These are phyloP conservation scores for Sclerotinia nivalis DNA, from an alignment of 2,329 filamentous ascomycete genomes.

Conservation along the genomic window DNA sequence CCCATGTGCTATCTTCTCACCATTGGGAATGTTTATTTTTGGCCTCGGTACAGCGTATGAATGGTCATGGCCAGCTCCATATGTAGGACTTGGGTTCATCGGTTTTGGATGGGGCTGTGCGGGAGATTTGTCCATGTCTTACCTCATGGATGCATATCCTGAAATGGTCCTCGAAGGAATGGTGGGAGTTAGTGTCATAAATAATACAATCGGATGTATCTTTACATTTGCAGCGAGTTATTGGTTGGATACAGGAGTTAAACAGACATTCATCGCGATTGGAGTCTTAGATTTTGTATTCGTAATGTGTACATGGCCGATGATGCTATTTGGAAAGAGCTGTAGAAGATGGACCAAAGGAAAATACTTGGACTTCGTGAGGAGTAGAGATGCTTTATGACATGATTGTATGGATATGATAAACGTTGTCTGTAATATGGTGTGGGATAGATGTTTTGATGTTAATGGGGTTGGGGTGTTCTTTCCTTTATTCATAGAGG, in stretches of 20 bases:
- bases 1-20: conserved; percentile 41
- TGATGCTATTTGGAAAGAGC: conserved; percentile 56
- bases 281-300: conserved; percentile 53
- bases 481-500: not conserved
- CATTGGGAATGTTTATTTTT: conserved; percentile 46
- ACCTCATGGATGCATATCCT: conserved; percentile 56
- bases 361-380: conserved; percentile 50
- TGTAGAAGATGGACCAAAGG: conserved; percentile 50
- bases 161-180: conserved; percentile 60
- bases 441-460: not conserved
- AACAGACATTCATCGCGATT: conserved; percentile 54
- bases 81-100: conserved; percentile 57
- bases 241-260: conserved; percentile 52
- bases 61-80: conserved; percentile 55
- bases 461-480: not conserved
- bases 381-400: conserved; percentile 46
- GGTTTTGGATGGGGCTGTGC: conserved; percentile 61
- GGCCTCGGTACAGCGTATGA: conserved; percentile 46
- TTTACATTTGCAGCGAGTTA: conserved; percentile 54
- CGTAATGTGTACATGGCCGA: conserved; percentile 52
- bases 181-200: conserved; percentile 59
- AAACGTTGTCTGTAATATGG: not conserved
- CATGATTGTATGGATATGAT: not conserved
- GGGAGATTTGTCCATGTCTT: conserved; percentile 56
- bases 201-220: conserved; percentile 55